Evolutionary conservation across 1,284 basidiomycete species (phyloP).

Genomic region (Puccinia coronata): DNA sequence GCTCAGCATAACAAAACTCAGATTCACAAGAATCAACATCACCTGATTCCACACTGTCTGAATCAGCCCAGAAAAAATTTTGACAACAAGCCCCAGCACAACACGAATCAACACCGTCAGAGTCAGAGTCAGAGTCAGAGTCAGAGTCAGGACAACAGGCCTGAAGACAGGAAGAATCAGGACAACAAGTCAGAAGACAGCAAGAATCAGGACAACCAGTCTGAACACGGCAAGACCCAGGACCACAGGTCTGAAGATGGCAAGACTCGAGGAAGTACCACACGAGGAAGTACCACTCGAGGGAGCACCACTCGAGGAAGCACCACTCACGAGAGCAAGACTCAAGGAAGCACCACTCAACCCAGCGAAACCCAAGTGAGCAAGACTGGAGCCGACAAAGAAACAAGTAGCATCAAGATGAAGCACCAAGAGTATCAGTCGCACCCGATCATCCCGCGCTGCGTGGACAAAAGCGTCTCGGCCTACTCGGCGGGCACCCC

Average conservation of each 20-base stretch:
- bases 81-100: neutral
- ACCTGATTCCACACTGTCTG: neutral
- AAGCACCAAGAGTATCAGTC: neutral
- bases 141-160: neutral
- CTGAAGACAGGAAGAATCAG: neutral
- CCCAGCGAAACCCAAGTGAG: neutral
- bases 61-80: neutral
- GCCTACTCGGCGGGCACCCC: constrained; percentile 1
- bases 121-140: neutral
- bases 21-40: neutral
- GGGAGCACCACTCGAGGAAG: neutral
- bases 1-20: neutral
- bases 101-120: neutral
- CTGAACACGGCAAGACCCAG: neutral
- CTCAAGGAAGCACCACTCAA: neutral
- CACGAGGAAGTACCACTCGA: neutral
- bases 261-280: neutral
- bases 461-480: neutral
- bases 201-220: neutral
- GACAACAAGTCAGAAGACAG: neutral
- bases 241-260: neutral
- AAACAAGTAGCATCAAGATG: neutral
- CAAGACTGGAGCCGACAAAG: neutral
- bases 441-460: neutral
- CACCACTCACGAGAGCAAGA: neutral